These are phyloP conservation scores for Filobasidium floriforme DNA, from an alignment of 768 basidiomycete species.

Conservation along the genomic window DNA sequence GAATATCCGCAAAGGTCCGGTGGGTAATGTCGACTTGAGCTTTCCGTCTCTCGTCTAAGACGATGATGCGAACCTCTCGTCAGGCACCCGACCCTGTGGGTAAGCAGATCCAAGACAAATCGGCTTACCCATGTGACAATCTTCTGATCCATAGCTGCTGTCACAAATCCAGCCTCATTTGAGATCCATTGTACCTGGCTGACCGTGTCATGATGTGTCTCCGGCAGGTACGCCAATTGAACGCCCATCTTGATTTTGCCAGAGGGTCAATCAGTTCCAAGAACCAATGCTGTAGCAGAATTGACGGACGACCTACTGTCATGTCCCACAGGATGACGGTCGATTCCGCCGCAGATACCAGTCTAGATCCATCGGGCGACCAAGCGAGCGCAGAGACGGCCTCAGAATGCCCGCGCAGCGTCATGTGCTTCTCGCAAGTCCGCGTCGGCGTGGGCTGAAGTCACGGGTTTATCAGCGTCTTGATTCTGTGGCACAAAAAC, in stretches of 20 bases:
- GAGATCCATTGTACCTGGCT: slow-evolving; percentile 81
- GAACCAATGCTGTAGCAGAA: too few relatives aligned
- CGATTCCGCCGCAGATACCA: slow-evolving; percentile 76
- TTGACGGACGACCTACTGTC: slow-evolving; percentile 52
- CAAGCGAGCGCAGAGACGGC: slow-evolving; percentile 76
- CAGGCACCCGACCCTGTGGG: background rate
- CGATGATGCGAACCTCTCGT: background rate
- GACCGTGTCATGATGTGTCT: slow-evolving; percentile 65
- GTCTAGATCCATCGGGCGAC: slow-evolving; percentile 78
- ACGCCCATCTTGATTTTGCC: slow-evolving; percentile 44
- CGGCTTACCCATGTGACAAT: slow-evolving; percentile 67
- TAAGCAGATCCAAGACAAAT: too few relatives aligned
- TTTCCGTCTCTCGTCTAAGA: slow-evolving; percentile 67
- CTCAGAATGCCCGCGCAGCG: slow-evolving; percentile 67
- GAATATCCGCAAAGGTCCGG: slow-evolving; percentile 68
- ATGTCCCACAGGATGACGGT: slow-evolving; percentile 82
- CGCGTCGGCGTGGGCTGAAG: slow-evolving; percentile 52
- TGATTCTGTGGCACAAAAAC: slow-evolving; percentile 51
- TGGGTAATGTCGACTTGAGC: slow-evolving; percentile 61
- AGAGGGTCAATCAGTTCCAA: background rate
- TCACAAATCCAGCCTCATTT: slow-evolving; percentile 76
- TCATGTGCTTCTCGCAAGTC: slow-evolving; percentile 48
- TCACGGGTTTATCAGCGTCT: slow-evolving; percentile 18
- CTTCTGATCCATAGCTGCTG: slow-evolving; percentile 26
- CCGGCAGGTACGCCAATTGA: background rate